phyloP scores from a whole-genome alignment of 352 stramenopile species.

The Aphanomyces euteiches region DNA sequence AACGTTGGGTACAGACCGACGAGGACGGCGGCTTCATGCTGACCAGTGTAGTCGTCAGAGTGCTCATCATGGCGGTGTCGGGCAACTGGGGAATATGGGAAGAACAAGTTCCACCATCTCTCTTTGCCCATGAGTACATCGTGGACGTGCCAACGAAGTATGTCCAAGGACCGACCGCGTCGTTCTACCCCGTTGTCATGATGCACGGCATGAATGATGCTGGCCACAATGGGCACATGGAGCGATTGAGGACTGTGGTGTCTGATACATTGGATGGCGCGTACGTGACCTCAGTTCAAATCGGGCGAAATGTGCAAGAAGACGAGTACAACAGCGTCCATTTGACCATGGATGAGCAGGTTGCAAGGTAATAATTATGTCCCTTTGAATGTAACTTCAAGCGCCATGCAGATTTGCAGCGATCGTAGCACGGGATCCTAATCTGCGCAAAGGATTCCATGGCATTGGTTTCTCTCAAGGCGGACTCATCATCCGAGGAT shows the following conservation, averaged over 20 bases:
- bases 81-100: constrained; percentile 14
- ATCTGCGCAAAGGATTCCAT: constrained; percentile 89
- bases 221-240: constrained; percentile 88
- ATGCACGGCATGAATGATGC: constrained; percentile 94
- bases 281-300: constrained; percentile 87
- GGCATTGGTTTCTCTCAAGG: constrained; percentile 90
- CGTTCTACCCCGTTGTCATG: constrained; percentile 61
- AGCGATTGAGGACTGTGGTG: constrained; percentile 63
- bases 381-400: no score
- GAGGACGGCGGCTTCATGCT: background rate
- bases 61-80: constrained; percentile 17
- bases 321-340: constrained; percentile 93
- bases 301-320: constrained; percentile 70
- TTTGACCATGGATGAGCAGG: constrained; percentile 88
- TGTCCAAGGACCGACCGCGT: background rate
- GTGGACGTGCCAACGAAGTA: constrained; percentile 21
- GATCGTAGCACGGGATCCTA: constrained; percentile 51
- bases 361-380: constrained; percentile 38
- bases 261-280: constrained; percentile 38
- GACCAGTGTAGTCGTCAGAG: constrained; percentile 2
- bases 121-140: constrained; percentile 23
- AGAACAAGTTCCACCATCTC: background rate
- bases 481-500: constrained; percentile 90
- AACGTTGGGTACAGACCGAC: no score
- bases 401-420: constrained; percentile 39